Percentiles rank a stretch among this genome's conserved stretches.
Evolutionary conservation across 495 filamentous ascomycete genomes (phyloP).

Genomic region (Lichenothelia convexa): DNA sequence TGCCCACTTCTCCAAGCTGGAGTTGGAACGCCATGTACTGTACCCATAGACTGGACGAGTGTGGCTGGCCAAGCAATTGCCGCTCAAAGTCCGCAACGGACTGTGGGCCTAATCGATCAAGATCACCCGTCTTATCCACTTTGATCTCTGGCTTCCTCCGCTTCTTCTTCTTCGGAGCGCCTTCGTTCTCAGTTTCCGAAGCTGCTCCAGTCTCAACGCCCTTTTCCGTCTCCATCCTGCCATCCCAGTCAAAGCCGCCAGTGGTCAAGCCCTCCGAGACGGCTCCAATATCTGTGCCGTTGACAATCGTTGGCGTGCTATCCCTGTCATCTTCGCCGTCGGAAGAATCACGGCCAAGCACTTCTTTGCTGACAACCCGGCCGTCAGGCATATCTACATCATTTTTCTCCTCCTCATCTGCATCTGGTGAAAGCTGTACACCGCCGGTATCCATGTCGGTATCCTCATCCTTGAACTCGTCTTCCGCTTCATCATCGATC

Average conservation of each 20-base stretch:
- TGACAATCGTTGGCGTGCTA: constrained; percentile 7
- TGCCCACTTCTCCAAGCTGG: constrained; percentile 68
- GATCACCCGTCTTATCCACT: constrained; percentile 71
- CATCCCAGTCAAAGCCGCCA: constrained; percentile 78
- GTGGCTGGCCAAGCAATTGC: constrained; percentile 74
- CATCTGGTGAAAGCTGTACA: constrained; percentile 10
- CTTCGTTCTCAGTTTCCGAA: constrained; percentile 30
- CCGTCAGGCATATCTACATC: constrained; percentile 16
- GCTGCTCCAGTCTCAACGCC: constrained; percentile 30
- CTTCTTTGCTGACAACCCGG: constrained; percentile 25
- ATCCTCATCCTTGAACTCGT: constrained; percentile 32
- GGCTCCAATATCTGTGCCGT: constrained; percentile 14
- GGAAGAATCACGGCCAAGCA: constrained; percentile 23
- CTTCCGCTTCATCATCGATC: constrained; percentile 33
- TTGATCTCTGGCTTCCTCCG: constrained; percentile 60
- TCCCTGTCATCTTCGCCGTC: constrained; percentile 29
- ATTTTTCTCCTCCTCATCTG: constrained; percentile 23
- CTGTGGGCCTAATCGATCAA: constrained; percentile 80
- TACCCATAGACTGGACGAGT: constrained; percentile 79
- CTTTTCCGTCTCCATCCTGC: constrained; percentile 31
- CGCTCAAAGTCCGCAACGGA: constrained; percentile 83
- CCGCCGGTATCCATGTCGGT: constrained; percentile 2
- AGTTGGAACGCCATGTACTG: constrained; percentile 95
- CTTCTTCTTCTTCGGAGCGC: constrained; percentile 58
- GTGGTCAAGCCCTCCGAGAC: constrained; percentile 46